A percentile compares a stretch with the other conserved stretches of the same genome.
These are phyloP conservation scores for Globisporangium paddicum DNA, from an alignment of 352 stramenopile species.

Conservation along the genomic window DNA sequence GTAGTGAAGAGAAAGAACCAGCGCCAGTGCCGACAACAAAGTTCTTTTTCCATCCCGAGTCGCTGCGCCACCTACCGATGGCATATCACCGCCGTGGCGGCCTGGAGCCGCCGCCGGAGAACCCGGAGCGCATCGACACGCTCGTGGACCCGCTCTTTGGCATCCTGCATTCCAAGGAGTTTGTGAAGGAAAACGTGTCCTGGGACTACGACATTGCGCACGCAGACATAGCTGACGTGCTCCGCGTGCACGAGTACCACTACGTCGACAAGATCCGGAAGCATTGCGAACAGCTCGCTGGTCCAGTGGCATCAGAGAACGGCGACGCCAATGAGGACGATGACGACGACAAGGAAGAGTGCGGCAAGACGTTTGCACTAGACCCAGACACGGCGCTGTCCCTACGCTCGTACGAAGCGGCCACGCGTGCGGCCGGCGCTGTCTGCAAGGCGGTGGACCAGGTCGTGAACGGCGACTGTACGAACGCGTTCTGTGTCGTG, in stretches of 20 bases:
- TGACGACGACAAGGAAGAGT: constrained; percentile 29
- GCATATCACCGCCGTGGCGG: constrained; percentile 54
- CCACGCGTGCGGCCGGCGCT: constrained; percentile 70
- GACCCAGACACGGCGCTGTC: constrained; percentile 84
- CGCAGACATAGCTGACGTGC: constrained; percentile 83
- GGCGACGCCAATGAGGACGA: constrained; percentile 10
- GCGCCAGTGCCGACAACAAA: constrained; percentile 21
- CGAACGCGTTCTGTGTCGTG: constrained; percentile 96
- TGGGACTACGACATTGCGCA: constrained; percentile 65
- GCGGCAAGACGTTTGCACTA: constrained; percentile 36
- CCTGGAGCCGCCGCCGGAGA: constrained; percentile 85
- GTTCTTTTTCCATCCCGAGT: constrained; percentile 79
- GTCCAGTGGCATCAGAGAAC: not conserved
- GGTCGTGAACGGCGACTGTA: constrained; percentile 81
- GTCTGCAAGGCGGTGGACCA: constrained; percentile 85
- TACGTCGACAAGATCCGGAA: constrained; percentile 78
- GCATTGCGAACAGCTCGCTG: constrained; percentile 35
- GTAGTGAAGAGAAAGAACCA: not conserved
- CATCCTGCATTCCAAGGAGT: constrained; percentile 66
- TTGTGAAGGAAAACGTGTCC: constrained; percentile 45
- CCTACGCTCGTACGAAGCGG: constrained; percentile 67
- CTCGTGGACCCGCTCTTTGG: constrained; percentile 73
- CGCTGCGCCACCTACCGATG: constrained; percentile 73
- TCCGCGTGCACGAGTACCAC: constrained; percentile 88
- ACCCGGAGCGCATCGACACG: constrained; percentile 83